Percentiles rank a stretch among this genome's conserved stretches.
Evolutionary conservation across 371 early-diverging fungal genomes (phyloP).

Genomic region (Mucor mucedo): DNA sequence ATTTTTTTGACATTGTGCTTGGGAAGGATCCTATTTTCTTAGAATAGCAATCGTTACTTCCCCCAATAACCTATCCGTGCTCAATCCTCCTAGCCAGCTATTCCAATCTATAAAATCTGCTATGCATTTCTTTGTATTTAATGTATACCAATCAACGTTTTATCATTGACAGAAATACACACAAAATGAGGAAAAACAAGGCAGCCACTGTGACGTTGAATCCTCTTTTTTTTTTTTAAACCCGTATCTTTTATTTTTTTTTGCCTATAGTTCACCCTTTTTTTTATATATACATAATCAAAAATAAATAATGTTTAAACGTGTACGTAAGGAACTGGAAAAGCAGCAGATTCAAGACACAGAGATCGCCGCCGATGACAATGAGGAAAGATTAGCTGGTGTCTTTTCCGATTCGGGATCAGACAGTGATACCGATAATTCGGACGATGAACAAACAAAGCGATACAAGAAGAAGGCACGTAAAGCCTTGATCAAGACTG

Average conservation of each 20-base stretch:
- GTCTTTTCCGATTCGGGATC: constrained; percentile 35
- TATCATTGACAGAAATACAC: no score
- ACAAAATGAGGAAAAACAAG: no score
- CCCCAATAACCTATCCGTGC: no score
- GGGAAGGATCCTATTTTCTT: no score
- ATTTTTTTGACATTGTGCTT: no score
- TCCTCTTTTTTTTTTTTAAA: no score
- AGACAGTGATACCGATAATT: constrained; percentile 27
- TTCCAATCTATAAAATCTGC: no score
- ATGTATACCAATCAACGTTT: no score
- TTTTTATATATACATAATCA: background rate
- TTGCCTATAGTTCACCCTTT: background rate
- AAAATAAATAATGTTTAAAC: constrained; percentile 41
- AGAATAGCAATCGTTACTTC: no score
- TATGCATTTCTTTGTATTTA: no score
- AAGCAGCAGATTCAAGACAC: constrained; percentile 43
- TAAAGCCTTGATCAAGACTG: constrained; percentile 19
- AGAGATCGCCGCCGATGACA: constrained; percentile 31
- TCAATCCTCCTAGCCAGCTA: no score
- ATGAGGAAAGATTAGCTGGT: constrained; percentile 36
- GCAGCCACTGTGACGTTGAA: no score
- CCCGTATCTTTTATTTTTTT: background rate
- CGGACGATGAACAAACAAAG: constrained; percentile 34
- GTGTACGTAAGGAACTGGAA: constrained; percentile 42
- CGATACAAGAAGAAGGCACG: constrained; percentile 26